Conservation (phyloP, 768 basidiomycete species). For the Pseudohyphozyma bogoriensis region DNA sequence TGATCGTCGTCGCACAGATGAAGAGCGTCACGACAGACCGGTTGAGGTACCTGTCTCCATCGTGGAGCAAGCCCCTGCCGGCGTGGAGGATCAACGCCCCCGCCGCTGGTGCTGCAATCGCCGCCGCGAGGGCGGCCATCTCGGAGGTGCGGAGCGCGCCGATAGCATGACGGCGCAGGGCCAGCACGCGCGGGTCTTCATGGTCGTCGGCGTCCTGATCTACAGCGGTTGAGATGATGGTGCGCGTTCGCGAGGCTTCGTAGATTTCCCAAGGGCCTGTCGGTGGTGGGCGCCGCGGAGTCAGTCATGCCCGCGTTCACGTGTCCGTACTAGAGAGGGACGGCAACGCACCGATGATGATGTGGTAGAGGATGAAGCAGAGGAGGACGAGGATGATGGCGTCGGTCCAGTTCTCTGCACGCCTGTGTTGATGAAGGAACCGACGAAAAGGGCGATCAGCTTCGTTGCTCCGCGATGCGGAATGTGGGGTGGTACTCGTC, state of each 20-base stretch:
- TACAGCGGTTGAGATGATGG: slow-evolving; percentile 18
- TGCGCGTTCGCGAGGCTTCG: slow-evolving; percentile 27
- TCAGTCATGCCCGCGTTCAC: neutral
- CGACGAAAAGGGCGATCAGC: neutral
- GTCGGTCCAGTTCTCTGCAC: slow-evolving; percentile 33
- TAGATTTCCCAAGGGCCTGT: slow-evolving; percentile 37
- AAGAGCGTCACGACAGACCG: slow-evolving; percentile 30
- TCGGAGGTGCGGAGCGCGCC: slow-evolving; percentile 26
- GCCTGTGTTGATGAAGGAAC: neutral
- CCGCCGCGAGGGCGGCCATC: slow-evolving; percentile 26
- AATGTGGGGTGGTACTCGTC: no score
- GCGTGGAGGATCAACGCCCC: slow-evolving; percentile 24
- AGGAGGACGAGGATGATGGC: slow-evolving; percentile 33
- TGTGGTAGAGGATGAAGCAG: slow-evolving; percentile 34
- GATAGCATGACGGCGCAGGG: slow-evolving; percentile 8
- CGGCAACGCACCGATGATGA: slow-evolving; percentile 31
- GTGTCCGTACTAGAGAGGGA: no score
- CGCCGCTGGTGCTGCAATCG: slow-evolving; percentile 27
- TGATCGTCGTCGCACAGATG: slow-evolving; percentile 31
- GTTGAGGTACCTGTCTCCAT: slow-evolving; percentile 35
- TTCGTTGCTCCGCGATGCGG: no score
- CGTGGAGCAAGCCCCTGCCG: slow-evolving; percentile 22
- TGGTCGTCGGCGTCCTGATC: neutral
- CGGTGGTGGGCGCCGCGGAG: neutral
- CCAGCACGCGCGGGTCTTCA: slow-evolving; percentile 6